Evolutionary conservation across 371 early-diverging fungal species (phyloP).

Genomic region (Mucor velutinosus): DNA sequence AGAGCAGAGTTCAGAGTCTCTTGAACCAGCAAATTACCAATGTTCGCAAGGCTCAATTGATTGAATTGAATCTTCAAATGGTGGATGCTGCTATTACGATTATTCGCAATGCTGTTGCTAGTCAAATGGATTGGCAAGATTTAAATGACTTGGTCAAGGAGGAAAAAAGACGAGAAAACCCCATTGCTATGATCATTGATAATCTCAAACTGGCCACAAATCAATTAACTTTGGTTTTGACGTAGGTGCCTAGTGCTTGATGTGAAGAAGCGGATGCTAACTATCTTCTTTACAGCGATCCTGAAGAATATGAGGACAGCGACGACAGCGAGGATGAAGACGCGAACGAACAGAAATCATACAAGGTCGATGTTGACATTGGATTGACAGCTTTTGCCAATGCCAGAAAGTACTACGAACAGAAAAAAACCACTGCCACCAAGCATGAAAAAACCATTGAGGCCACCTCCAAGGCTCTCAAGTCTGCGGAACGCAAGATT

Average conservation of each 20-base stretch:
- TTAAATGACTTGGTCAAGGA: constrained; percentile 83
- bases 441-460: constrained; percentile 93
- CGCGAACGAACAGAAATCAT: constrained; percentile 25
- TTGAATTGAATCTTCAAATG: constrained; percentile 80
- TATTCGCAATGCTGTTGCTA: constrained; percentile 84
- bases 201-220: constrained; percentile 74
- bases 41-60: constrained; percentile 75
- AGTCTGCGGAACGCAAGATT: constrained; percentile 91
- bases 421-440: constrained; percentile 75
- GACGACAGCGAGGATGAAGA: constrained; percentile 27
- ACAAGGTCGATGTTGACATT: constrained; percentile 85
- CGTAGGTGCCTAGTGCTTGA: constrained; percentile 18
- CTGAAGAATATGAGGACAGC: constrained; percentile 31
- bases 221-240: constrained; percentile 66
- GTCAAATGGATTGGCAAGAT: constrained; percentile 97
- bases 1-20: constrained; percentile 75
- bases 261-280: background rate
- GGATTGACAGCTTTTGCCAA: constrained; percentile 89
- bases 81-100: constrained; percentile 88
- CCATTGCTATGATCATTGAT: constrained; percentile 77
- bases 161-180: constrained; percentile 78
- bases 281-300: constrained; percentile 29
- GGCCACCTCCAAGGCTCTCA: constrained; percentile 82
- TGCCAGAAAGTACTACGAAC: constrained; percentile 88
- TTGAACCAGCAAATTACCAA: constrained; percentile 68